Evolutionary conservation across 1,139 yeast genomes (phyloP), one percentile per base, ranked within the genome.

Genomic region (Saccharomyces hybrid): DNA sequence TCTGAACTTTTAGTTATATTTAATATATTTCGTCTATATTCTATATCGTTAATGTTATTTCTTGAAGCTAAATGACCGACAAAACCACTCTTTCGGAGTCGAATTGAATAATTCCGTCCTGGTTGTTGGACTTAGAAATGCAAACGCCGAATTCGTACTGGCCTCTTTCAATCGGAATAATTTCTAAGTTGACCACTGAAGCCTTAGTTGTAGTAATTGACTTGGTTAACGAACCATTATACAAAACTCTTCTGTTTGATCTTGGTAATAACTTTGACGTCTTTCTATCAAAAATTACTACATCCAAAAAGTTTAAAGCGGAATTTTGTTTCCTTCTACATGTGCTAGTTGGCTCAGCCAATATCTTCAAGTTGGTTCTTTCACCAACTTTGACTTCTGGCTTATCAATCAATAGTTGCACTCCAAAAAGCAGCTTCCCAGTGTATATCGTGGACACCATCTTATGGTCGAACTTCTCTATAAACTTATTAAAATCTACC

Each of bases 101-200:
- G 48, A 61, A 58, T 42, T 62, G 64, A 21, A 58, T 31, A 1
- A 58, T 31, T 8, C 50, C 53, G 5, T 56, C 57, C 4, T 55
- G 52, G 48, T 56, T 56, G 11, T 52, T 27, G 4, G 53, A 42
- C 31, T 54, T 54, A n/a, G 65, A 56, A 9, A 64, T 47, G 29
- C 61, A 60, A 2, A 58, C 62, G 46, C 60, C 57, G 6, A 67
- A 50, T 47, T 64, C 67, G 50, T 66, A 67, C 24, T 54, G 56
- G 5, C 71, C 71, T 11, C 53, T 54, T 49, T 66, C 70, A 2
- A 66, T 57, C 5, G 70, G 68, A n/a, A 64, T 34, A 3, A 67
- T 52, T 26, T 62, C 62, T 34, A 66, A 55, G 5, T n/a, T 50
- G 1, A 55, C 46, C 9, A 50, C 49, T 21, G 58, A 46, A 6